Conservation (phyloP, 2,329 filamentous ascomycete genomes). For the Cladosporium austrohemisphaericum region DNA sequence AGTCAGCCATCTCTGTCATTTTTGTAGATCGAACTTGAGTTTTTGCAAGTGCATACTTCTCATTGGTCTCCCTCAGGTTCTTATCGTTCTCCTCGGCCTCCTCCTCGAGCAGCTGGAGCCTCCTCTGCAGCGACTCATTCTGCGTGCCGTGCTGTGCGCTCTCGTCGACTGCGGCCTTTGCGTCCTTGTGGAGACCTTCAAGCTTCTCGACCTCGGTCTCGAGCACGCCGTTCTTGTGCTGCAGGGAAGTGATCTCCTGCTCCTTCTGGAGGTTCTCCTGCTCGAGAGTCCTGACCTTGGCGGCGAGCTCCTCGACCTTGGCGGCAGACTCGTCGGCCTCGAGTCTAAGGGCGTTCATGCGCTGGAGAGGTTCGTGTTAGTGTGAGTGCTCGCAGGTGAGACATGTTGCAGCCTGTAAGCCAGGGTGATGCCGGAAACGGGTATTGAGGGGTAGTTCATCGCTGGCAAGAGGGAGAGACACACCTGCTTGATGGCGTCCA, state of each 20-base stretch:
- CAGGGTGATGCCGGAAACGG: constrained; percentile 5
- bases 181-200: constrained; percentile 75
- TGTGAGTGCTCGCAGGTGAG: constrained; percentile 14
- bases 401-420: constrained; percentile 14
- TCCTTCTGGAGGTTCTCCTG: constrained; percentile 95
- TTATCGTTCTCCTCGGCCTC: constrained; percentile 96
- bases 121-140: constrained; percentile 86
- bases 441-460: constrained; percentile 25
- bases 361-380: constrained; percentile 52
- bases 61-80: constrained; percentile 93
- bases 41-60: constrained; percentile 70
- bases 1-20: background rate
- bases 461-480: constrained; percentile 25
- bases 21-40: constrained; percentile 8
- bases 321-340: constrained; percentile 81
- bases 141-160: constrained; percentile 78
- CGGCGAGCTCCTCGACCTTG: constrained; percentile 82
- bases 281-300: constrained; percentile 84
- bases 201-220: constrained; percentile 91
- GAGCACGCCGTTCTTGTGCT: constrained; percentile 90
- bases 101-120: constrained; percentile 93
- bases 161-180: constrained; percentile 82
- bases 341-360: constrained; percentile 90
- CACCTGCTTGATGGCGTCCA: constrained; percentile 45
- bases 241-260: constrained; percentile 94